Evolutionary conservation across 208 protist genomes (phyloP).

Genomic region (Borovskyia barvae): DNA sequence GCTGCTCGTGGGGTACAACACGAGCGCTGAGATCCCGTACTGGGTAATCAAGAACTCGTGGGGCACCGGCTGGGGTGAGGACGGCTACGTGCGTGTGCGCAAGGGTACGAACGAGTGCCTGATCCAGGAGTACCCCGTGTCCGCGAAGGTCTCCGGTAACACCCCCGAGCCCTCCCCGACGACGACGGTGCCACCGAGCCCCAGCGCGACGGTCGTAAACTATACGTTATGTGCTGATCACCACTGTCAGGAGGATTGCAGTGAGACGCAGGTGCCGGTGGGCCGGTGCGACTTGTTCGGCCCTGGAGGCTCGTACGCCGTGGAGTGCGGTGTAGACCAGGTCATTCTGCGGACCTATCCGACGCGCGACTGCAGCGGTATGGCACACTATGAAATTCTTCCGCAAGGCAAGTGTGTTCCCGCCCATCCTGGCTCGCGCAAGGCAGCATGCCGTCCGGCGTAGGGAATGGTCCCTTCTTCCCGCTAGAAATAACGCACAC

Average conservation of each 20-base stretch:
- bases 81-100: slow-evolving; percentile 69
- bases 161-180: slow-evolving; percentile 5
- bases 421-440: neutral
- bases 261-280: neutral
- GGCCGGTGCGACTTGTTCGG: slow-evolving; percentile 4
- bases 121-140: slow-evolving; percentile 27
- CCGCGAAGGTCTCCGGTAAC: slow-evolving; percentile 7
- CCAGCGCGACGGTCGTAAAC: neutral
- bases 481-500: no score
- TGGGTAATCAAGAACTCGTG: slow-evolving; percentile 92
- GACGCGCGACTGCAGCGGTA: slow-evolving; percentile 28
- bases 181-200: slow-evolving; percentile 11
- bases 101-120: slow-evolving; percentile 55
- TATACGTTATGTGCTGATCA: slow-evolving; percentile 23
- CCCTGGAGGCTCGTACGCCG: neutral
- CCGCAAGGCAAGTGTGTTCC: slow-evolving; percentile 39
- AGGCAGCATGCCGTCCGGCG: slow-evolving; percentile 5
- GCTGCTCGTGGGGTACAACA: slow-evolving; percentile 78
- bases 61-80: slow-evolving; percentile 67
- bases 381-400: slow-evolving; percentile 7
- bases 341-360: slow-evolving; percentile 29
- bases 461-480: no score
- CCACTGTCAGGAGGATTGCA: slow-evolving; percentile 14
- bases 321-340: slow-evolving; percentile 36
- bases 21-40: slow-evolving; percentile 41